phyloP scores from a whole-genome alignment of 148 eudicot genomes.

The Bassia scoparia region DNA sequence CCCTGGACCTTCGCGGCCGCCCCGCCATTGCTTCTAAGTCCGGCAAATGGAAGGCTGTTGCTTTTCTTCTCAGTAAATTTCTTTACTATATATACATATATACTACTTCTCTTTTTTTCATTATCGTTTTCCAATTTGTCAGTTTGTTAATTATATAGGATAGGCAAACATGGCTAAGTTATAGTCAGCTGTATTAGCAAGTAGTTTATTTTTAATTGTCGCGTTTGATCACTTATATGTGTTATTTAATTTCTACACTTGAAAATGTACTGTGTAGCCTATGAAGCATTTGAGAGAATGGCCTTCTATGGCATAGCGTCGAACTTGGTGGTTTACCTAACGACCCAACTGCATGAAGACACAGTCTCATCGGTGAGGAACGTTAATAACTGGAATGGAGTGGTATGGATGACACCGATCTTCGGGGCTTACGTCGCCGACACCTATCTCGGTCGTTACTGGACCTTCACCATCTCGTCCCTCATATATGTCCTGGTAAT shows the following conservation, averaged over 20 bases:
- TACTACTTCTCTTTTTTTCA: not conserved
- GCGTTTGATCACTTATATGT: no score
- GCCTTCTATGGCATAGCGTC: slow-evolving; percentile 84
- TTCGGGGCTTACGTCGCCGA: slow-evolving; percentile 84
- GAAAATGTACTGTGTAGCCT: slow-evolving; percentile 33
- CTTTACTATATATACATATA: not conserved
- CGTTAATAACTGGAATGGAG: slow-evolving; percentile 88
- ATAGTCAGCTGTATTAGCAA: no score
- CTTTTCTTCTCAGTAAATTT: slow-evolving; percentile 67
- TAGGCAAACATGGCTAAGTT: no score
- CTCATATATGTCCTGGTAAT: slow-evolving; percentile 77
- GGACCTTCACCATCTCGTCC: slow-evolving; percentile 84
- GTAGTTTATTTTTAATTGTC: no score
- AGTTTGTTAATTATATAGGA: no score
- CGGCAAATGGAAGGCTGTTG: slow-evolving; percentile 91
- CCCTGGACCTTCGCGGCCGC: slow-evolving; percentile 65
- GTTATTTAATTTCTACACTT: no score
- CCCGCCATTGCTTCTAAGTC: slow-evolving; percentile 64
- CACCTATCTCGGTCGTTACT: slow-evolving; percentile 74
- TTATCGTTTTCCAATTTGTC: no score
- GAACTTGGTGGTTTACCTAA: slow-evolving; percentile 76
- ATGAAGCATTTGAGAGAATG: slow-evolving; percentile 88
- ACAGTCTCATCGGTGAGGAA: slow-evolving; percentile 78
- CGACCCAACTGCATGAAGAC: slow-evolving; percentile 79
- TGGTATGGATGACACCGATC: slow-evolving; percentile 87